A percentile compares a stretch with the other conserved stretches of the same genome.
Evolutionary conservation across 768 basidiomycete genomes (phyloP).

Genomic region (Saitozyma sp.): DNA sequence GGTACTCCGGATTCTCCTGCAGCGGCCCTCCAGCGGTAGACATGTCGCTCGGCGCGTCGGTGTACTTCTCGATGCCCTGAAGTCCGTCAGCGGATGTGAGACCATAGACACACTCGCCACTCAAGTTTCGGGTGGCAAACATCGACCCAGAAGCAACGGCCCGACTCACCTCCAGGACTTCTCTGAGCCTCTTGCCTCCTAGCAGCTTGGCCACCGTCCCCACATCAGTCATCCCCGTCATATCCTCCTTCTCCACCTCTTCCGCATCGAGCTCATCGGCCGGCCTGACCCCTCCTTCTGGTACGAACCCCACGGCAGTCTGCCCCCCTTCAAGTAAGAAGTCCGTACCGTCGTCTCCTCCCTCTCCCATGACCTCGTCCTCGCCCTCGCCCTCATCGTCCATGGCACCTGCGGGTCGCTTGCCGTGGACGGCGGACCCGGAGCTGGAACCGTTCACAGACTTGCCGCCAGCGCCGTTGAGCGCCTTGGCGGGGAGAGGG

Average conservation of each 20-base stretch:
- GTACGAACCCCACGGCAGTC: conserved; percentile 56
- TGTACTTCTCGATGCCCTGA: conserved; percentile 88
- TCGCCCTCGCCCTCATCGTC: conserved; percentile 63
- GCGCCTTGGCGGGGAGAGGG: conserved; percentile 29
- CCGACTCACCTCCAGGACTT: conserved; percentile 70
- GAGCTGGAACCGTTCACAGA: conserved; percentile 28
- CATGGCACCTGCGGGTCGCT: conserved; percentile 49
- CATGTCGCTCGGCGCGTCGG: conserved; percentile 73
- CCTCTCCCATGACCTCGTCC: conserved; percentile 59
- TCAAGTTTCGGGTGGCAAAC: neutral
- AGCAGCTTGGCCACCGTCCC: conserved; percentile 83
- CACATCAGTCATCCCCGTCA: conserved; percentile 81
- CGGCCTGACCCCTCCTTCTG: conserved; percentile 75
- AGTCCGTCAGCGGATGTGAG: conserved; percentile 4
- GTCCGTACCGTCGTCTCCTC: conserved; percentile 34
- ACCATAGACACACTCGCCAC: too few relatives aligned
- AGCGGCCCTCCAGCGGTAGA: conserved; percentile 68
- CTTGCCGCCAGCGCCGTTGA: conserved; percentile 2
- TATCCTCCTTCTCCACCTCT: conserved; percentile 91
- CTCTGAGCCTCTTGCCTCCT: conserved; percentile 80
- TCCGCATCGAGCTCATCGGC: conserved; percentile 95
- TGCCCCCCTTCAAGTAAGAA: conserved; percentile 55
- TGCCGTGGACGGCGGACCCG: conserved; percentile 27
- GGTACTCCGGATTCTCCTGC: conserved; percentile 89
- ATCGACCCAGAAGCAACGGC: neutral